Percentiles rank a stretch among this genome's conserved stretches.
These are phyloP conservation scores for Borovskyia barvae DNA, from an alignment of 208 protist genomes.

Conservation along the genomic window DNA sequence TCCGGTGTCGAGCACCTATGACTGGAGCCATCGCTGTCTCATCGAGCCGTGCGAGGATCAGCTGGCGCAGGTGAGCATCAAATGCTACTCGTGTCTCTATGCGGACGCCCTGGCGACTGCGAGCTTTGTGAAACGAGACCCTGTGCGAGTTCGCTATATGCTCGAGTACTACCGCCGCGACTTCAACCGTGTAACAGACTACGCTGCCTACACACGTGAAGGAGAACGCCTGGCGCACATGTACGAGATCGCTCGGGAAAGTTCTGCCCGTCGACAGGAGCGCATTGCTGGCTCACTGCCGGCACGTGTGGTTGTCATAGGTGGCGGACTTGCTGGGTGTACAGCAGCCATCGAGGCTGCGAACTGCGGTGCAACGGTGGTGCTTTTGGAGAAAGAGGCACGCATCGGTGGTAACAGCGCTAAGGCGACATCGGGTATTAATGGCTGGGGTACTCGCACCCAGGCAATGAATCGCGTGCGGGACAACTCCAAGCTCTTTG, in stretches of 20 bases:
- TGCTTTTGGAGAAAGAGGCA: slow-evolving; percentile 82
- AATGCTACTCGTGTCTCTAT: slow-evolving; percentile 74
- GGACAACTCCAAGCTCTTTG: slow-evolving; percentile 53
- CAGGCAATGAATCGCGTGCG: slow-evolving; percentile 48
- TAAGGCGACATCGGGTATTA: slow-evolving; percentile 94
- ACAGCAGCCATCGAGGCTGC: slow-evolving; percentile 60
- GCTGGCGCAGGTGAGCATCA: slow-evolving; percentile 57
- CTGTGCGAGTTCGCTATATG: slow-evolving; percentile 46
- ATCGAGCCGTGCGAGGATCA: slow-evolving; percentile 27
- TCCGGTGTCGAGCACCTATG: slow-evolving; percentile 44
- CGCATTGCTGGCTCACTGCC: slow-evolving; percentile 58
- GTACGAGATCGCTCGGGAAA: slow-evolving; percentile 66
- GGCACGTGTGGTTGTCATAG: slow-evolving; percentile 59
- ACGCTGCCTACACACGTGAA: slow-evolving; percentile 58
- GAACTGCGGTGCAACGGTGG: slow-evolving; percentile 59
- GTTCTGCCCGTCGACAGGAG: slow-evolving; percentile 26
- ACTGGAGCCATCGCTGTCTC: slow-evolving; percentile 32
- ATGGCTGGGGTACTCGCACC: slow-evolving; percentile 70
- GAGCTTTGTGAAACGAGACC: slow-evolving; percentile 50
- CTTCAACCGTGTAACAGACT: slow-evolving; percentile 50
- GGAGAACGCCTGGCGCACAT: slow-evolving; percentile 54
- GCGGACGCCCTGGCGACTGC: slow-evolving; percentile 72
- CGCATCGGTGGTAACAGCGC: slow-evolving; percentile 89
- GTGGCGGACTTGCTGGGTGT: slow-evolving; percentile 61
- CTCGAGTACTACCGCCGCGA: slow-evolving; percentile 51